phyloP scores from a whole-genome alignment of 129 eudicot genomes.

The Tagetes patula region DNA sequence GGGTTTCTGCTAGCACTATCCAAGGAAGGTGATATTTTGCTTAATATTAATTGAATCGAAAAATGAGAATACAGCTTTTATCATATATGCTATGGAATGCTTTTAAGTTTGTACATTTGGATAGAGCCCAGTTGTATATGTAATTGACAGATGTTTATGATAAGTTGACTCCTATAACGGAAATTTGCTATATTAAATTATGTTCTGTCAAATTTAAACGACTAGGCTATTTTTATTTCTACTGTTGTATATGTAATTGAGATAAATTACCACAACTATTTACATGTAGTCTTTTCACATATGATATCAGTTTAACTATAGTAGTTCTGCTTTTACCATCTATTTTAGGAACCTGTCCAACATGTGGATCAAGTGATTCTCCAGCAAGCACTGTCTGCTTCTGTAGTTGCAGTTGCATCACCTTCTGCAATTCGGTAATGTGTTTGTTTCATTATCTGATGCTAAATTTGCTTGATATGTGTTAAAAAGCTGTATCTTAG shows the following conservation, averaged over 20 bases:
- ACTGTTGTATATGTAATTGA: slow-evolving; percentile 9
- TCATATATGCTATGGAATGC: background rate
- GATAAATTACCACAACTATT: background rate
- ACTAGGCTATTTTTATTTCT: background rate
- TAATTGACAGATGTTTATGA: background rate
- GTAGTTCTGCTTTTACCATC: slow-evolving; percentile 8
- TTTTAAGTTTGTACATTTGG: background rate
- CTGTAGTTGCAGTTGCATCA: slow-evolving; percentile 93
- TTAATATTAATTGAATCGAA: background rate
- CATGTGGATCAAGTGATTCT: slow-evolving; percentile 60
- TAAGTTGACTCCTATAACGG: slow-evolving; percentile 7
- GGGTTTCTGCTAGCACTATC: background rate
- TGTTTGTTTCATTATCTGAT: slow-evolving; percentile 17
- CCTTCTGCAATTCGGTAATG: slow-evolving; percentile 91
- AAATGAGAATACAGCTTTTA: background rate
- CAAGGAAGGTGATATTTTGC: background rate
- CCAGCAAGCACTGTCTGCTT: slow-evolving; percentile 67
- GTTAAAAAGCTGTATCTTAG: slow-evolving; percentile 5
- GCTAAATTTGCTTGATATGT: background rate
- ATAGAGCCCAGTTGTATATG: background rate
- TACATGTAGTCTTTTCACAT: slow-evolving; percentile 11
- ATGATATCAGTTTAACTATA: background rate
- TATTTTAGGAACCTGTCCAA: slow-evolving; percentile 60
- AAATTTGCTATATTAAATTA: slow-evolving; percentile 4
- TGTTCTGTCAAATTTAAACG: slow-evolving; percentile 10